Percentiles rank a stretch among this genome's conserved stretches.
These are phyloP conservation scores for Stylosanthes scabra DNA, from an alignment of 331 rosid species.

Conservation along the genomic window DNA sequence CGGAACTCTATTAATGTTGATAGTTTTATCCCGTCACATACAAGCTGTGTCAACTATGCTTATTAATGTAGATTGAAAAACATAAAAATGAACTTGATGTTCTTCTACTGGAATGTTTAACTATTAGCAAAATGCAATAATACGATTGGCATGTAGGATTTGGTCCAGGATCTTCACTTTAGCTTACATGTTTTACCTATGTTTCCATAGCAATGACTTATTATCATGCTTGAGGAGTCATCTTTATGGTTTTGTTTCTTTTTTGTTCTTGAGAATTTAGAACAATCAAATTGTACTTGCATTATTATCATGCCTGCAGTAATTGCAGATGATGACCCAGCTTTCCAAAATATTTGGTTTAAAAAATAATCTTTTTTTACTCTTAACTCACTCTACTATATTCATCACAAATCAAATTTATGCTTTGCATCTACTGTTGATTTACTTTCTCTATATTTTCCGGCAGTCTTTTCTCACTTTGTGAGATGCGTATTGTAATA, in stretches of 20 bases:
- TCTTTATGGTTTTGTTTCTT: too few relatives aligned
- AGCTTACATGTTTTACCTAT: neutral
- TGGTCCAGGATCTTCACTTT: slow-evolving; percentile 11
- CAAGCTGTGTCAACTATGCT: neutral
- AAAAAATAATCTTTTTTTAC: neutral
- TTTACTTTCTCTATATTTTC: neutral
- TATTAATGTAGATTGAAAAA: slow-evolving; percentile 2
- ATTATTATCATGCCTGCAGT: slow-evolving; percentile 6
- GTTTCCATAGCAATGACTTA: neutral
- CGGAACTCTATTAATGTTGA: neutral
- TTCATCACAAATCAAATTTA: slow-evolving; percentile 16
- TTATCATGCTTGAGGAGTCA: neutral
- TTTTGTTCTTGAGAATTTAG: too few relatives aligned
- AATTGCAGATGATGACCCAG: slow-evolving; percentile 5
- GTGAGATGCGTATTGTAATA: slow-evolving; percentile 26
- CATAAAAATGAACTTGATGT: neutral
- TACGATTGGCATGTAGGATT: slow-evolving; percentile 20
- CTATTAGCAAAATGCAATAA: neutral
- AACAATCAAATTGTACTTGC: neutral
- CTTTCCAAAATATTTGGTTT: neutral
- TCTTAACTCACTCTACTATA: neutral
- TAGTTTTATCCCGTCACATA: neutral
- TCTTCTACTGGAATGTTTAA: slow-evolving; percentile 8
- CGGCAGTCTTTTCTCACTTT: slow-evolving; percentile 16
- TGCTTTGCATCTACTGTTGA: neutral